Evolutionary conservation across 805 yeast species (phyloP).

Genomic region (Citeromyces nyonsensis): DNA sequence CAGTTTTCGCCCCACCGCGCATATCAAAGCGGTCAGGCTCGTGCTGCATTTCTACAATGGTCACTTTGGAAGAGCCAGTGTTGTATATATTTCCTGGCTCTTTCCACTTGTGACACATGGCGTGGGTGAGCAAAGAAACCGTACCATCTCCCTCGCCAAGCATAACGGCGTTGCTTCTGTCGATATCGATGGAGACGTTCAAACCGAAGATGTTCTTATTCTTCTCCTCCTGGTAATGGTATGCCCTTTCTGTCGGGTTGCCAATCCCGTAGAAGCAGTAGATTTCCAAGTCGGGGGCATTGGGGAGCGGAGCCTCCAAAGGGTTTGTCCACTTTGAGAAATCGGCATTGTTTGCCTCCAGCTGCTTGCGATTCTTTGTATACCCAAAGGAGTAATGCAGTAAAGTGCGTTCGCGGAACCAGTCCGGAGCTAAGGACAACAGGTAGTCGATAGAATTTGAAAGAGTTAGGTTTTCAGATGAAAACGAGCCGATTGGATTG

Average conservation of each 20-base stretch:
- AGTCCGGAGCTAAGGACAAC: constrained; percentile 49
- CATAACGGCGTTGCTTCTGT: constrained; percentile 50
- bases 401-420: constrained; percentile 53
- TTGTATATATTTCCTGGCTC: constrained; percentile 49
- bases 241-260: constrained; percentile 89
- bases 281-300: constrained; percentile 84
- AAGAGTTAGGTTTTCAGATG: constrained; percentile 44
- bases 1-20: constrained; percentile 94
- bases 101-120: constrained; percentile 90
- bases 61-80: constrained; percentile 64
- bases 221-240: constrained; percentile 61
- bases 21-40: constrained; percentile 91
- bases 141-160: constrained; percentile 96
- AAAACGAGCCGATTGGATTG: constrained; percentile 23
- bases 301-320: constrained; percentile 77
- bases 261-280: constrained; percentile 94
- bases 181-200: constrained; percentile 56
- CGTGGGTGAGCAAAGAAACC: constrained; percentile 70
- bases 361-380: constrained; percentile 43
- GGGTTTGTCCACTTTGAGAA: constrained; percentile 91
- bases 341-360: constrained; percentile 47
- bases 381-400: constrained; percentile 72
- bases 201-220: constrained; percentile 35
- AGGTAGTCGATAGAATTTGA: constrained; percentile 53
- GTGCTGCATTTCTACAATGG: constrained; percentile 79